Evolutionary conservation across 2,329 filamentous ascomycete species (phyloP).

Genomic region (Arachnomyces sp.): DNA sequence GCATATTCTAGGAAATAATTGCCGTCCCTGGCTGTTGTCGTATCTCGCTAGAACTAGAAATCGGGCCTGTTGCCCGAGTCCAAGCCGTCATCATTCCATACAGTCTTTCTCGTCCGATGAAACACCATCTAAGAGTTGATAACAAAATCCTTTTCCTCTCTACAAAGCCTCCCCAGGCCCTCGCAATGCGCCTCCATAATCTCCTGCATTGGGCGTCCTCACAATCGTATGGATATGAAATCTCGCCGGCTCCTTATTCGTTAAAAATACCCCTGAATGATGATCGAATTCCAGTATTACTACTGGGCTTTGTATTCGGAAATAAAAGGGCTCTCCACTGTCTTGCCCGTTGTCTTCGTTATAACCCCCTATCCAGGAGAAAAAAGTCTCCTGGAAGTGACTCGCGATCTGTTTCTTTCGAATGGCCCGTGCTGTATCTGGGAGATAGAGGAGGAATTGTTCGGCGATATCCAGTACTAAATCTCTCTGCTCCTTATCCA

Average conservation of each 20-base stretch:
- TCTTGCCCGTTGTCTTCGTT: constrained; percentile 19
- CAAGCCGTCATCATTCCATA: no score
- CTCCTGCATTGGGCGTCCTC: constrained; percentile 39
- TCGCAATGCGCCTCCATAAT: constrained; percentile 52
- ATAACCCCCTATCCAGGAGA: constrained; percentile 68
- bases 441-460: constrained; percentile 63
- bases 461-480: constrained; percentile 52
- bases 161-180: constrained; percentile 31
- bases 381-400: constrained; percentile 64
- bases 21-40: no score
- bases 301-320: constrained; percentile 66
- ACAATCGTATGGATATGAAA: constrained; percentile 65
- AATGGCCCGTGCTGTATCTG: constrained; percentile 44
- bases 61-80: no score
- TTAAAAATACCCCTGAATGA: constrained; percentile 69
- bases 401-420: constrained; percentile 47
- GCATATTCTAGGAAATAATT: no score
- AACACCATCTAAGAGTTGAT: no score
- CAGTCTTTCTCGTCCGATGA: no score
- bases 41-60: no score
- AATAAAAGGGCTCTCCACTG: constrained; percentile 66
- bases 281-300: constrained; percentile 70
- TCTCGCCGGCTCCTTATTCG: constrained; percentile 62
- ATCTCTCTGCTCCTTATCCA: constrained; percentile 43
- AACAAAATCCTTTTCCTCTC: no score